phyloP scores from a whole-genome alignment of 2,329 filamentous ascomycete species.

The Arthrobotrys pseudoclavata region DNA sequence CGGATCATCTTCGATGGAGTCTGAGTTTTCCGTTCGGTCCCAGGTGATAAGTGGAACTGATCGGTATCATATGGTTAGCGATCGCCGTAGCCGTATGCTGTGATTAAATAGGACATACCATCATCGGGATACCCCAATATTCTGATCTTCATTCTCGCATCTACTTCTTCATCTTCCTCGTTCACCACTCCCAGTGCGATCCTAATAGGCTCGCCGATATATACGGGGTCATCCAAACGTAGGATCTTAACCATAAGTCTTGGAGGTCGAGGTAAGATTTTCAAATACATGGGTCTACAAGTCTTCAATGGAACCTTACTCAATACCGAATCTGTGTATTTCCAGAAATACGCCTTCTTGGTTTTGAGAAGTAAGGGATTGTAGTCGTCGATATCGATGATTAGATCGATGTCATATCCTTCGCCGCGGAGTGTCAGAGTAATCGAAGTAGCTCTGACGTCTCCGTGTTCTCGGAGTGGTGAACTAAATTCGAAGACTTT shows the following conservation, averaged over 20 bases:
- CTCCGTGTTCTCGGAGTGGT: slow-evolving; percentile 84
- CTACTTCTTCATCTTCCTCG: slow-evolving; percentile 83
- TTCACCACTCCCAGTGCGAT: slow-evolving; percentile 81
- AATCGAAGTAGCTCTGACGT: slow-evolving; percentile 74
- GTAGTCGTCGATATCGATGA: slow-evolving; percentile 51
- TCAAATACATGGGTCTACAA: slow-evolving; percentile 71
- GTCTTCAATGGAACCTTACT: slow-evolving; percentile 49
- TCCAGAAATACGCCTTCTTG: slow-evolving; percentile 49
- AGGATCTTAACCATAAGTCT: slow-evolving; percentile 80
- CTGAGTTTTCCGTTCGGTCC: slow-evolving; percentile 47
- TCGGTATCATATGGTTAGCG: slow-evolving; percentile 45
- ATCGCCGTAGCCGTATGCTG: slow-evolving; percentile 20
- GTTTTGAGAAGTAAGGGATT: slow-evolving; percentile 52
- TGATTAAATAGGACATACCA: slow-evolving; percentile 33
- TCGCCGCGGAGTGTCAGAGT: slow-evolving; percentile 61
- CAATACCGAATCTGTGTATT: slow-evolving; percentile 30
- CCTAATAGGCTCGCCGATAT: slow-evolving; percentile 82
- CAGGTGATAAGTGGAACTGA: slow-evolving; percentile 54
- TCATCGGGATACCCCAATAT: slow-evolving; percentile 72
- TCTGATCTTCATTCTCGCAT: slow-evolving; percentile 77
- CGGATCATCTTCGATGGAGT: slow-evolving; percentile 43
- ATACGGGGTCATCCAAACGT: slow-evolving; percentile 76
- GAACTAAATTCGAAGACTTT: slow-evolving; percentile 79
- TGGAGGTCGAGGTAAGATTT: slow-evolving; percentile 87
- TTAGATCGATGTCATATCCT: slow-evolving; percentile 54